A percentile compares a stretch with the other conserved stretches of the same genome.
phyloP scores from a whole-genome alignment of 2,329 filamentous ascomycete genomes.

The Monilinia polystroma region DNA sequence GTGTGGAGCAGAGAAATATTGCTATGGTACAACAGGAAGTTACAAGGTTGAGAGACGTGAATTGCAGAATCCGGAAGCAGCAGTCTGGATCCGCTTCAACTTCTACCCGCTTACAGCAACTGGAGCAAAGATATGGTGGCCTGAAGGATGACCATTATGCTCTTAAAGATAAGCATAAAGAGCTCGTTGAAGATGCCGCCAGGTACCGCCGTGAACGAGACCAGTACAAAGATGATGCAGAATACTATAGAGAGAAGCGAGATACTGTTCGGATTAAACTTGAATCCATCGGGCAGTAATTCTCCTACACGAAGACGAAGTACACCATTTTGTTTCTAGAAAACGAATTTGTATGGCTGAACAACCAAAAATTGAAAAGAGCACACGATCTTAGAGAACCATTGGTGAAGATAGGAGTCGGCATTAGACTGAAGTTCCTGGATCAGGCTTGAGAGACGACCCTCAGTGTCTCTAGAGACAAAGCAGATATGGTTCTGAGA shows the following conservation, averaged over 20 bases:
- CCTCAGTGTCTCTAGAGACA: not conserved
- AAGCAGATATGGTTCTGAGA: not conserved
- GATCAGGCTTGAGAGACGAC: constrained; percentile 12
- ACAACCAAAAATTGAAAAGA: not conserved
- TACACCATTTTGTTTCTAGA: not conserved
- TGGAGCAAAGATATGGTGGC: not conserved
- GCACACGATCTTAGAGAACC: not conserved
- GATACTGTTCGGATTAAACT: not conserved
- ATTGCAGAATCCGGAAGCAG: not conserved
- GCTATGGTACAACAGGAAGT: not conserved
- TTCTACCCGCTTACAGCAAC: not conserved
- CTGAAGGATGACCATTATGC: not conserved
- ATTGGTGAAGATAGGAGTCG: constrained; percentile 21
- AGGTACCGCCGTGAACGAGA: not conserved
- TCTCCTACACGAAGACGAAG: not conserved
- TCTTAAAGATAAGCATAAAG: not conserved
- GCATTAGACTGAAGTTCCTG: constrained; percentile 13
- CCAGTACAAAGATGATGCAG: not conserved
- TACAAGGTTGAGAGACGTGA: not conserved
- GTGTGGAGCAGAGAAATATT: too few relatives aligned
- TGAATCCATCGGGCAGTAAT: not conserved
- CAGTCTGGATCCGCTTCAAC: not conserved
- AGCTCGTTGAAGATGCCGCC: not conserved
- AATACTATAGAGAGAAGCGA: not conserved
- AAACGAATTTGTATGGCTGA: too few relatives aligned